Base-by-base conservation (phyloP, 257 asterid genomes). In the Ocimum tenuiflorum region DNA sequence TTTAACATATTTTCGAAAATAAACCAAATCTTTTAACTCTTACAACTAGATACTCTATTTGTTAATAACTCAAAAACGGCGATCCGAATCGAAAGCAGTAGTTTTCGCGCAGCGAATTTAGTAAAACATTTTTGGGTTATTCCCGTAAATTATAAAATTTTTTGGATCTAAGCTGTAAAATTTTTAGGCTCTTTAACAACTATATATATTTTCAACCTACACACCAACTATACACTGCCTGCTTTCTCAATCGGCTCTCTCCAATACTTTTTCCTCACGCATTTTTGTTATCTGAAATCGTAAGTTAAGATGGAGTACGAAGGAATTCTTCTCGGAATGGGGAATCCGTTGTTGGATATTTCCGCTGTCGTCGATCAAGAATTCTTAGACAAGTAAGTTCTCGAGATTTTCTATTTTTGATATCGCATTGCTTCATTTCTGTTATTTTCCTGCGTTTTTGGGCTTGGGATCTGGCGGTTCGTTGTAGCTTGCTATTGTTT, bases 291-390 rank as follows among this genome's bases (percentile, higher is more conserved):
- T 67, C 60, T 54, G 23, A 49, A 69, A 46, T 48, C 77, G 6
- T 9, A 3, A 70, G 54, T 8, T 14, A 67, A 70, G 75, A 89
- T 89, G 97, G 95, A 38, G 69, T 43, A 31, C 71, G 86, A 91
- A 6, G 94, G 96, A 12, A 74, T 94, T 59, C 82, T 94, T 2
- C 73, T 94, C 45, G 97, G 99, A 71, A 90, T 94, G 95, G 99
- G 99, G 38, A 90, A 90, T 54, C 99, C 99, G 27, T 84, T 94
- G 3, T 56, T 88, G 74, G 97, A 90, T 33, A 83, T 89, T 39
- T 84, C 96, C 1, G 79, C 97, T 8, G 91, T 87, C 11, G 97
- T 94, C n/a, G 95, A 94, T 72, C 95, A 82, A 42, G 91, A 85
- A 15, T 85, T 94, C 77, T 67, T 90, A 52, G 83, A 87, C 91